Evolutionary conservation across 768 basidiomycete genomes (phyloP).

Genomic region (Lactifluus piperatus): DNA sequence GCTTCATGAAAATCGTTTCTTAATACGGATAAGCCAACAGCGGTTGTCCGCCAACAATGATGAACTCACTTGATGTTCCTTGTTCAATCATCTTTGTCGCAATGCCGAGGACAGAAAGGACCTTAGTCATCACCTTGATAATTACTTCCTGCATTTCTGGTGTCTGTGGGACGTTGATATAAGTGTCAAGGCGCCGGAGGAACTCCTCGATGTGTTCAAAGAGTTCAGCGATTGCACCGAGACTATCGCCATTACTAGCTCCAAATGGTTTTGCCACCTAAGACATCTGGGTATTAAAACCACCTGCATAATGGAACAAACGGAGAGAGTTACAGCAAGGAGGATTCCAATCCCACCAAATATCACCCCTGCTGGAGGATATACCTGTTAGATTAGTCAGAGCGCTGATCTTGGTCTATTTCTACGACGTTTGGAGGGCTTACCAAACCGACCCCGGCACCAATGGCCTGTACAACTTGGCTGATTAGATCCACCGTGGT

Average conservation of each 20-base stretch:
- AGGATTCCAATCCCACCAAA: not conserved
- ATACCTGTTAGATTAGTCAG: not conserved
- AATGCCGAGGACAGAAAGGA: not conserved
- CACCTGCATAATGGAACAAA: no score
- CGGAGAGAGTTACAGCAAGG: not conserved
- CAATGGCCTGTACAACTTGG: not conserved
- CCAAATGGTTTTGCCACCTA: not conserved
- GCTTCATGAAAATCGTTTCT: not conserved
- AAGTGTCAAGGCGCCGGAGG: not conserved
- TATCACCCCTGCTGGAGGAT: not conserved
- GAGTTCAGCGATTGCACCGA: not conserved
- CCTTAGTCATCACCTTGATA: not conserved
- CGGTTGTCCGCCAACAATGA: no score
- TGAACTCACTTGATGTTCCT: not conserved
- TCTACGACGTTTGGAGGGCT: not conserved
- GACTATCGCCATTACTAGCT: not conserved
- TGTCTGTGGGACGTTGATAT: not conserved
- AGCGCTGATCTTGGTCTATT: not conserved
- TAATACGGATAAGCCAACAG: not conserved
- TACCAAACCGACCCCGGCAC: not conserved
- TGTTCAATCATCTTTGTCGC: not conserved
- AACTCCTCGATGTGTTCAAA: not conserved
- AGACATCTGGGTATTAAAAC: not conserved
- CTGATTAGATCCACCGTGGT: not conserved
- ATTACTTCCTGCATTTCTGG: not conserved